Evolutionary conservation across 2,329 filamentous ascomycete genomes (phyloP), one percentile per base, ranked within the genome.

Genomic region (Aspergillus persii): DNA sequence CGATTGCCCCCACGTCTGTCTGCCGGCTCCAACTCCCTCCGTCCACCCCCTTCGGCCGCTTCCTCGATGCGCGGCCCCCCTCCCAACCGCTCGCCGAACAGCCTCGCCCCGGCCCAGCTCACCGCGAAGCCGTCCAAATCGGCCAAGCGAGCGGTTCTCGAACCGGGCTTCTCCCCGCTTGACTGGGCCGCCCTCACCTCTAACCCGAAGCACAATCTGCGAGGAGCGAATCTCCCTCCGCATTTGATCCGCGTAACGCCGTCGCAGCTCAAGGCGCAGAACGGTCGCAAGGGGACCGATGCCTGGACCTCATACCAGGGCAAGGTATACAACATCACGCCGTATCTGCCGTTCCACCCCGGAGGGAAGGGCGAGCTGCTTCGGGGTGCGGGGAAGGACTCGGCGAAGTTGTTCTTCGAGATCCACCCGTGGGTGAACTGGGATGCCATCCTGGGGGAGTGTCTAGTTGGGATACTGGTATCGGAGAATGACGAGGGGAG

Each of bases 291-390:
- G 71, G 92, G 92, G 8, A 88, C 85, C 62, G 91, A 96, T 69
- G 92, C 93, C 0, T 99, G 95, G 95, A 96, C 90, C 61, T 90
- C 87, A 1, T 88, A 96, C 61, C 89, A 91, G 61, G 93, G 94
- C 1, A 90, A 90, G 69, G 94, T 98, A 30, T 99, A 98, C 78
- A 98, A 98, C 70, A 88, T 99, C 59, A 89, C 89, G 0, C 92
- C 94, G 0, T 99, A 98, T 72, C 73, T 92, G 39, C 87, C 90
- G 1, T 99, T 92, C 72, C 95, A 99, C 74, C 95, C 95, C 0
- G 95, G 95, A 26, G 95, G 81, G 3, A 79, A 81, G 64, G 77
- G 82, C 27, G 86, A 90, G 69, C 78, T 86, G 75, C 80, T 89
- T 50, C 79, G 83, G 30, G 81, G 82, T n/a, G 86, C 86, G 0